Evolutionary conservation across 1,139 yeast genomes (phyloP), one percentile per base, ranked within the genome.

Genomic region (Candida sanyaensis): DNA sequence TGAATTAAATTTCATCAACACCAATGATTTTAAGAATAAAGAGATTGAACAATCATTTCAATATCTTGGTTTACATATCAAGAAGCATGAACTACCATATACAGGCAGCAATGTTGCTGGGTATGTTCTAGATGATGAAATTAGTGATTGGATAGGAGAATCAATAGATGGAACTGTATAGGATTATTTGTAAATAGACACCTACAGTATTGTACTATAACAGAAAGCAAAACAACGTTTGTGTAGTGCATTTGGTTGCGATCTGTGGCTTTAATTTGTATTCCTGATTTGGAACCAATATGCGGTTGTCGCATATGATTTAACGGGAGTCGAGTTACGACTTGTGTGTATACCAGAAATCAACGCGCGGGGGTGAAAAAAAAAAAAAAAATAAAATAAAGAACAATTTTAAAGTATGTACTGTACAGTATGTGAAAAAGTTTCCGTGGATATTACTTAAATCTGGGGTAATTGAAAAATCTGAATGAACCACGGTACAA

Each of bases 141-240:
- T 76, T 11, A 73, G 81, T 48, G 78, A 75, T 43, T 78, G 80
- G 79, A 51, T 78, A 0, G 83, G 82, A 0, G 55, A 61, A 39
- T 58, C 69, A 32, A 78, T 79, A 28, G 84, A 79, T 54, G 82
- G 81, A 0, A 17, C 21, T 17, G 21, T 17, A 17, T 17, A 17
- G 4, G 6, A 13, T n/a, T 24, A 8, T 24, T n/a, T 36, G 39
- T 27, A 41, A 32, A 37, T 11, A 23, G 13, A 17, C 21, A 17
- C 21, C n/a, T n/a, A n/a, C n/a, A n/a, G n/a, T n/a, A n/a, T n/a
- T n/a, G 21, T 3, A 17, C 21, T 17, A 17, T 2, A 17, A 17
- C 21, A 17, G 21, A 2, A 2, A 17, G 21, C 21, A 17, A 17
- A 17, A 17, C 21, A 17, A 17, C 21, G 21, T 17, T 17, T 17